Conservation (phyloP, 306 rosid species). For the Casuarina glauca region DNA sequence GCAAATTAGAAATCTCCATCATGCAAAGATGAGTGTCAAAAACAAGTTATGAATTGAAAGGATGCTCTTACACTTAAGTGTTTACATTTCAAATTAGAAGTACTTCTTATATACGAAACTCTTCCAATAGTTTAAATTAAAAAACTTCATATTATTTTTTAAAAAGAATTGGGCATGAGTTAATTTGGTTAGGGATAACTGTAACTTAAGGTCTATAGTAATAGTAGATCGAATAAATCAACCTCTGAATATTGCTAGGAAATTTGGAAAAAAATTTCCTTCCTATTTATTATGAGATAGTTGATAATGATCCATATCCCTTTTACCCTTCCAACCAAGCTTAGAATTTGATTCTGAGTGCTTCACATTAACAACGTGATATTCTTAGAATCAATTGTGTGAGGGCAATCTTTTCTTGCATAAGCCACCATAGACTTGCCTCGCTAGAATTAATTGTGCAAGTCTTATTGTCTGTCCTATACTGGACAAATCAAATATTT, state of each 20-base stretch:
- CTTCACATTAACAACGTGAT: background rate
- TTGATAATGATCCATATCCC: slow-evolving; percentile 10
- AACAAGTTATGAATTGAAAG: background rate
- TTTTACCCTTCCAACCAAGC: slow-evolving; percentile 1
- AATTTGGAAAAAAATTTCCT: background rate
- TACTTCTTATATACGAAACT: background rate
- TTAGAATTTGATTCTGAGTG: slow-evolving; percentile 14
- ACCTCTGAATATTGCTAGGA: too few relatives aligned
- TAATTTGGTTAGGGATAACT: background rate
- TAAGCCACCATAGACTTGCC: slow-evolving; percentile 14
- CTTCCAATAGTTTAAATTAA: background rate
- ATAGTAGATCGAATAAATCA: too few relatives aligned
- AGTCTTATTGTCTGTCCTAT: background rate
- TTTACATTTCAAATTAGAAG: background rate
- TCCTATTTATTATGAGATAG: slow-evolving; percentile 17
- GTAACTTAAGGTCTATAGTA: too few relatives aligned
- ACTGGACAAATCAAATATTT: slow-evolving; percentile 27
- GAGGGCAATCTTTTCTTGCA: slow-evolving; percentile 22
- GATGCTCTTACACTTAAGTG: background rate
- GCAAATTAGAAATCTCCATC: too few relatives aligned
- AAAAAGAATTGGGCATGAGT: background rate
- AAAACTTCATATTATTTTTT: background rate
- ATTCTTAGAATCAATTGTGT: background rate
- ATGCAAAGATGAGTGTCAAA: background rate
- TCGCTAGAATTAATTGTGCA: slow-evolving; percentile 8